phyloP scores from a whole-genome alignment of 192 early-diverging fungal genomes.

The Entomortierella parvispora region DNA sequence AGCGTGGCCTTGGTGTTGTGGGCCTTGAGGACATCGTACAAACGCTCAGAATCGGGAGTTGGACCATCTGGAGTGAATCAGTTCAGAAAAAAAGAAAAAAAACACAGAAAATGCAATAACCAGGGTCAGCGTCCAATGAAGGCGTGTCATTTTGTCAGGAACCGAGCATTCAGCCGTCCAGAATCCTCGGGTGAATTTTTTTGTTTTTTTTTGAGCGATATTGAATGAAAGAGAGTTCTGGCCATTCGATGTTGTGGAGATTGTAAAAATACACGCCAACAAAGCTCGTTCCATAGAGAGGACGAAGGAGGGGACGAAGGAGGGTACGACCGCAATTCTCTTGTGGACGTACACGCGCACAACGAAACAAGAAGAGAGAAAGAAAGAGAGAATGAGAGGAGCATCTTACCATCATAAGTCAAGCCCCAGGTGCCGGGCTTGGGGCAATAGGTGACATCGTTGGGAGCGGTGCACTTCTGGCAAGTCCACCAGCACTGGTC shows the following conservation, averaged over 20 bases:
- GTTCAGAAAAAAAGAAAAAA: slow-evolving; percentile 8
- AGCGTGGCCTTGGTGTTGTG: slow-evolving; percentile 59
- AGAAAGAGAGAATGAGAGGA: background rate
- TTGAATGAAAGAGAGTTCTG: too few relatives aligned
- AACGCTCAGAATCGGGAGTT: slow-evolving; percentile 8
- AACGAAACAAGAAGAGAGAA: background rate
- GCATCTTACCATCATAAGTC: slow-evolving; percentile 56
- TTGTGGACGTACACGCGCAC: background rate
- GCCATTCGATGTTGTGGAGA: too few relatives aligned
- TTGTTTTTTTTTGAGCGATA: too few relatives aligned
- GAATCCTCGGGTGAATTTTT: too few relatives aligned
- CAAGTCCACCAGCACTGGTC: slow-evolving; percentile 62
- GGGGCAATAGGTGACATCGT: slow-evolving; percentile 51
- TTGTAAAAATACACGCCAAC: too few relatives aligned
- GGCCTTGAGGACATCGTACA: slow-evolving; percentile 44
- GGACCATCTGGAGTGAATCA: slow-evolving; percentile 40
- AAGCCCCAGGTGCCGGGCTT: slow-evolving; percentile 58
- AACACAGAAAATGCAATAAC: too few relatives aligned
- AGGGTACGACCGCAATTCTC: too few relatives aligned
- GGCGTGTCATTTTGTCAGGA: too few relatives aligned
- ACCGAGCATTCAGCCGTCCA: too few relatives aligned
- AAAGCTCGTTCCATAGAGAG: too few relatives aligned
- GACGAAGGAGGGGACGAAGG: background rate
- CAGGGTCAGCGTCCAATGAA: too few relatives aligned
- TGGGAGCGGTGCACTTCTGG: slow-evolving; percentile 34